phyloP scores from a whole-genome alignment of 225 moss, liverwort and hornwort species.

The Sphagnum contortum region DNA sequence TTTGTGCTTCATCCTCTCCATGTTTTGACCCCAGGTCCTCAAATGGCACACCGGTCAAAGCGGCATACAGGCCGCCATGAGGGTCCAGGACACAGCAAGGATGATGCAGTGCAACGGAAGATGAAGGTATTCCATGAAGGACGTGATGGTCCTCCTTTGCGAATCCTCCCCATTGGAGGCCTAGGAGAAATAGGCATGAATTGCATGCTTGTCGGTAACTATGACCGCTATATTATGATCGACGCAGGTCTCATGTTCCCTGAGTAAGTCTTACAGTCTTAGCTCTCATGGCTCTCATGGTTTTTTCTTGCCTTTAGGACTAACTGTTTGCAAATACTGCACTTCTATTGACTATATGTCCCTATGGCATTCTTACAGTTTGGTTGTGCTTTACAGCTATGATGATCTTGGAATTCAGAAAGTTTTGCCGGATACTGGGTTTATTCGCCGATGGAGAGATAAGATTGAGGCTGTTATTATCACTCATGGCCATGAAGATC shows the following conservation, averaged over 20 bases:
- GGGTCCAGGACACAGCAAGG: slow-evolving; percentile 72
- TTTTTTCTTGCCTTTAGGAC: no score
- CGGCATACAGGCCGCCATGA: slow-evolving; percentile 43
- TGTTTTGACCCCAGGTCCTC: slow-evolving; percentile 3
- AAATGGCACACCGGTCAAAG: slow-evolving; percentile 24
- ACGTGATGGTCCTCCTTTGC: slow-evolving; percentile 72
- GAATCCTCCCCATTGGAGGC: slow-evolving; percentile 85
- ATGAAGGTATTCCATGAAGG: slow-evolving; percentile 93
- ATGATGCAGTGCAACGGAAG: slow-evolving; percentile 88
- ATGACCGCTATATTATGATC: slow-evolving; percentile 96
- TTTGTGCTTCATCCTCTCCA: no score
- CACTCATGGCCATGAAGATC: slow-evolving; percentile 98
- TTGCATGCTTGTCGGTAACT: slow-evolving; percentile 99
- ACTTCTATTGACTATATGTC: no score
- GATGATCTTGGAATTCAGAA: slow-evolving; percentile 93
- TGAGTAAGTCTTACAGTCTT: slow-evolving; percentile 42
- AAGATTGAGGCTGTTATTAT: slow-evolving; percentile 98
- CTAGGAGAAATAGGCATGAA: slow-evolving; percentile 99
- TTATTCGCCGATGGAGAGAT: slow-evolving; percentile 93
- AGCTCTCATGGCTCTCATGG: no score
- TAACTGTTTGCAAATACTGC: no score
- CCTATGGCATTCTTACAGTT: no score
- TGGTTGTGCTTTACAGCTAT: slow-evolving; percentile 39
- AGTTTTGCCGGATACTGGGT: slow-evolving; percentile 83
- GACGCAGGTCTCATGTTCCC: slow-evolving; percentile 99